phyloP scores from a whole-genome alignment of 2,329 filamentous ascomycete genomes.

The Exophiala aquamarina region DNA sequence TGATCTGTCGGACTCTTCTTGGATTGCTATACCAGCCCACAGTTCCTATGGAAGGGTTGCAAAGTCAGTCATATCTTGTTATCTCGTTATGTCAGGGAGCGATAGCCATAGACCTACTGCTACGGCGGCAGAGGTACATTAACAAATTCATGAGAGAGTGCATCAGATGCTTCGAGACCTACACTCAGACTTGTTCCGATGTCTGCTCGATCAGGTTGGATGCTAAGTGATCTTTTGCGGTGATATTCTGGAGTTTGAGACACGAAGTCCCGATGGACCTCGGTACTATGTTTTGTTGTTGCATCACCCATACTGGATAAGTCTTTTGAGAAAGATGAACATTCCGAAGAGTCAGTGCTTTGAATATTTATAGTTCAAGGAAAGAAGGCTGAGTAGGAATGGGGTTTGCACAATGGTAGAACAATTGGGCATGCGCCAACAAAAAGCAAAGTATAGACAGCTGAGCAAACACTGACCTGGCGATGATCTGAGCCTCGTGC shows the following conservation, averaged over 20 bases:
- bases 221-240: constrained; percentile 16
- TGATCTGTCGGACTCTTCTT: constrained; percentile 16
- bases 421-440: too few species aligned
- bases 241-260: constrained; percentile 18
- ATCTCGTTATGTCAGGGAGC: background rate
- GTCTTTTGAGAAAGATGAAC: background rate
- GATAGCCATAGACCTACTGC: background rate
- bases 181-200: constrained; percentile 22
- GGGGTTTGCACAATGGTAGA: too few species aligned
- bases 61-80: constrained; percentile 1
- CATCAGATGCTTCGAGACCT: constrained; percentile 5
- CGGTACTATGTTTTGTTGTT: constrained; percentile 12
- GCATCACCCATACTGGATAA: constrained; percentile 13
- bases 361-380: too few species aligned
- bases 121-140: background rate
- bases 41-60: constrained; percentile 18
- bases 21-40: constrained; percentile 24
- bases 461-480: too few species aligned
- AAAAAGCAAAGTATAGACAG: too few species aligned
- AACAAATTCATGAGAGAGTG: background rate
- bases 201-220: constrained; percentile 18
- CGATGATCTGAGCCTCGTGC: too few species aligned
- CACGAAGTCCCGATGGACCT: constrained; percentile 21
- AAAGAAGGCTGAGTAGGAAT: too few species aligned
- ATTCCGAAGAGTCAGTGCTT: too few species aligned